phyloP scores from a whole-genome alignment of 2,329 filamentous ascomycete species.

The Sporothrix luriei region DNA sequence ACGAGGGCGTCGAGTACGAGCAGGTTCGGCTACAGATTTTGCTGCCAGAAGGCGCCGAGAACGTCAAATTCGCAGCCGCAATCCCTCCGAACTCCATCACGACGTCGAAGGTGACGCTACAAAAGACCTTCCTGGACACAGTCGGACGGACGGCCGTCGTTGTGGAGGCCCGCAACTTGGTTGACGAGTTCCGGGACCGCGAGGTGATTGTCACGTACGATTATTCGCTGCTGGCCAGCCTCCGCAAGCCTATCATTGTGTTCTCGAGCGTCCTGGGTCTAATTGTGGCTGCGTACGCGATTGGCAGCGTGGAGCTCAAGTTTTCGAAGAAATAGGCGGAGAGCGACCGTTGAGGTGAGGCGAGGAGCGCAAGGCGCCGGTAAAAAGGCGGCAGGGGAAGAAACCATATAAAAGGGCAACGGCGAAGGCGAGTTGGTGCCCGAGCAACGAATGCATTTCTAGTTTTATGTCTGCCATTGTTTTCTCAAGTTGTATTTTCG shows the following conservation, averaged over 20 bases:
- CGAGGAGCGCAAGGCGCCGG: background rate
- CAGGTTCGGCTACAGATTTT: constrained; percentile 78
- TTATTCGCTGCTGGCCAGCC: constrained; percentile 70
- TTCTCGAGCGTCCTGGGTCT: constrained; percentile 72
- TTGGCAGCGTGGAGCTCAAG: constrained; percentile 79
- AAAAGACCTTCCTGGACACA: constrained; percentile 93
- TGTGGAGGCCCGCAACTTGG: constrained; percentile 80
- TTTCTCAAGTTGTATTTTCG: background rate
- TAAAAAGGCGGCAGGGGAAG: background rate
- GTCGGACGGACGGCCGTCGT: constrained; percentile 80
- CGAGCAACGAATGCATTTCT: constrained; percentile 16
- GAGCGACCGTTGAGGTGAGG: background rate
- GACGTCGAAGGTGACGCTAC: constrained; percentile 60
- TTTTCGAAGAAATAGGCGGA: constrained; percentile 54
- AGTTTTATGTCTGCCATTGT: background rate
- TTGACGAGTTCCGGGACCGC: constrained; percentile 85
- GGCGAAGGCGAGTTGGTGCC: background rate
- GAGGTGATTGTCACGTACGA: constrained; percentile 87
- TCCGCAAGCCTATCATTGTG: constrained; percentile 85
- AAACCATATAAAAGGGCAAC: constrained; percentile 10
- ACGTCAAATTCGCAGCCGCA: constrained; percentile 74
- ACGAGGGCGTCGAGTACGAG: constrained; percentile 84
- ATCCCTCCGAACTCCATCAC: constrained; percentile 67
- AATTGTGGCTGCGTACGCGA: constrained; percentile 72
- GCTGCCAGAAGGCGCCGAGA: constrained; percentile 86